Base-by-base conservation (phyloP, 2,329 filamentous ascomycete species). In the Colletotrichum sp. region DNA sequence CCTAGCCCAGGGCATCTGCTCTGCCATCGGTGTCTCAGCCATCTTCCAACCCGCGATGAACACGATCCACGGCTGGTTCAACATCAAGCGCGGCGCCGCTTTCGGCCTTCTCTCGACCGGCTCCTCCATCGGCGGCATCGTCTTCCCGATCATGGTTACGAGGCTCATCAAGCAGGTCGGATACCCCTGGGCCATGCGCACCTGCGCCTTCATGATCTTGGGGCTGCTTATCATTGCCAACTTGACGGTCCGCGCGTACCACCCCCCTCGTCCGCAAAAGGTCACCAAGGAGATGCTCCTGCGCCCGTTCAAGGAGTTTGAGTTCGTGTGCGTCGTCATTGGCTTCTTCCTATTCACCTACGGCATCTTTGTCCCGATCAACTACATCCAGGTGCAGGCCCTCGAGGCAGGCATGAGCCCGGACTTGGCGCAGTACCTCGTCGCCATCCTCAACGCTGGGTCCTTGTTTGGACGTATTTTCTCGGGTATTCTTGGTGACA, bases 101-200 rank as follows among this genome's bases (percentile, higher is more conserved):
- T 86, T 84, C 49, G 85, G 85, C 30, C 76, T 86, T 7, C 78
- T 85, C 13, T 78, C 82, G 6, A 84, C 83, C 0, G 84, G 84
- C 10, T 85, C 84, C 2, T 82, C 80, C 8, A 75, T 87, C 4
- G 86, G 86, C 7, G 85, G 85, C 2, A 81, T 86, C 36, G 79
- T 87, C 30, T 84, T 86, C 66, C 86, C 86, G 30, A 85, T 87
- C 75, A 85, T 87, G 82, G 79, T 87, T 4, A 81, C 74, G 3
- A 82, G 80, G 3, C 78, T 87, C 10, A 85, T 86, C 49, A 77
- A 76, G 0, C 36, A 78, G 6, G 78, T 86, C 6, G 85, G 86
- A 1, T 88, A 83, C n/a, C 80, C 80, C 1, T 87, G 85, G 86
- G 76, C 85, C 3, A 85, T 88, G 80, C 82, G 86, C 24, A 83